Evolutionary conservation across 768 basidiomycete species (phyloP), one percentile per base, ranked within the genome.

Genomic region (Lanmaoa pseudosensibilis): DNA sequence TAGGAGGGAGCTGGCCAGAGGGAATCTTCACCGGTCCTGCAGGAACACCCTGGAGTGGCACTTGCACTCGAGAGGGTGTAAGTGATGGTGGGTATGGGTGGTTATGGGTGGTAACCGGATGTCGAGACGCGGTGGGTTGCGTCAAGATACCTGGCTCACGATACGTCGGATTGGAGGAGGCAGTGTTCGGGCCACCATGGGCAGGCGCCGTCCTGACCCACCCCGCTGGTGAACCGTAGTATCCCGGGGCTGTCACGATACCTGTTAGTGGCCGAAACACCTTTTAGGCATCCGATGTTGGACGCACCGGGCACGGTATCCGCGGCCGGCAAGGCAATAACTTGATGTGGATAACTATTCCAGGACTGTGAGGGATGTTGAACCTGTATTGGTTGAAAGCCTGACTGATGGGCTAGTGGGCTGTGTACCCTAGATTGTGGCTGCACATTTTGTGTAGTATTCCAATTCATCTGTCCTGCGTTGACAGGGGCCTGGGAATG

Each of bases 321-420:
- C 12, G 40, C 10, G 3, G 32, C 34, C 13, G 57, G 40, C 5
- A 32, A 21, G 7, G 27, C 9, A 27, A 27, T 8, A 9, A 34
- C 38, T 38, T 52, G 67, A 34, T 16, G 56, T 32, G 55, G 11
- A 54, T 62, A 41, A 37, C 21, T 25, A 52, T 18, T 50, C 68
- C 61, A 54, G 37, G 52, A n/a, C 37, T 48, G 61, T 11, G 49
- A 13, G 0, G 45, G 32, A 13, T 57, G 68, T 44, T 51, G 63
- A 43, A 23, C 32, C 10, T 50, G 59, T 18, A 13, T 19, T 47
- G 46, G 21, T 15, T 57, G 64, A 45, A 43, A 53, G 23, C 45
- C 21, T 23, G 59, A 25, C 37, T 55, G 52, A 32, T 46, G 36
- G 30, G 15, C 25, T 21, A 23, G 38, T 44, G 57, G 36, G 39